Evolutionary conservation across 345 rosid genomes (phyloP).

Genomic region (Cochlearia excelsa): DNA sequence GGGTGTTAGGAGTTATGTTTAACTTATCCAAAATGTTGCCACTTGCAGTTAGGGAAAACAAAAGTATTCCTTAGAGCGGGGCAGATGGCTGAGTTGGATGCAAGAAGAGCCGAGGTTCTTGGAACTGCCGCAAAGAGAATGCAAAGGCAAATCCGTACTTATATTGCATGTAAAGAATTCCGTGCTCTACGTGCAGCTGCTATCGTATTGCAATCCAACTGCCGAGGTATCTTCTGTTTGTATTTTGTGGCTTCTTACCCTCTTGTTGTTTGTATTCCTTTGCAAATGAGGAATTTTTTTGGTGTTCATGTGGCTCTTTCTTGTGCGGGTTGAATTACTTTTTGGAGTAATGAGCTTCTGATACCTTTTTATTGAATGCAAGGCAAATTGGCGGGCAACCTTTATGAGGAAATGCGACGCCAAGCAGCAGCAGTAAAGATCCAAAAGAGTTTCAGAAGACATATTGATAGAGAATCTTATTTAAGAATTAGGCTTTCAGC

Average conservation of each 20-base stretch:
- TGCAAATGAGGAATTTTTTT: background rate
- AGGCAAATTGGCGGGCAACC: constrained; percentile 86
- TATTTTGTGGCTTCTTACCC: constrained; percentile 6
- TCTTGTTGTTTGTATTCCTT: constrained; percentile 9
- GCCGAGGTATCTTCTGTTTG: constrained; percentile 64
- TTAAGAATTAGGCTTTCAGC: constrained; percentile 51
- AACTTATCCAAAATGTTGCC: constrained; percentile 10
- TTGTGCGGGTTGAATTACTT: constrained; percentile 1
- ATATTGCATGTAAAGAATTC: constrained; percentile 84
- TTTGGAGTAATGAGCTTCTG: constrained; percentile 25
- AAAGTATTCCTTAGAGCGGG: constrained; percentile 98
- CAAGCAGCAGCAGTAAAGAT: constrained; percentile 90
- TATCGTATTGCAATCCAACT: constrained; percentile 67
- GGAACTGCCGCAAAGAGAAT: constrained; percentile 95
- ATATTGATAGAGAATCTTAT: constrained; percentile 66
- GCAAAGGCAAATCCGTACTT: constrained; percentile 83
- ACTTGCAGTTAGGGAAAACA: constrained; percentile 78
- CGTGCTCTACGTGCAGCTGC: constrained; percentile 75
- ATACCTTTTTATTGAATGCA: constrained; percentile 22
- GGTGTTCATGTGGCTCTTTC: background rate
- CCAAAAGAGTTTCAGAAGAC: constrained; percentile 75
- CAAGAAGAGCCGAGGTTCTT: constrained; percentile 96
- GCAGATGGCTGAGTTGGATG: constrained; percentile 98
- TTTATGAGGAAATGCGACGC: constrained; percentile 71
- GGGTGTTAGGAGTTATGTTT: constrained; percentile 10